These are phyloP conservation scores for Vanilla planifolia DNA, from an alignment of 106 monocot genomes.

Conservation along the genomic window DNA sequence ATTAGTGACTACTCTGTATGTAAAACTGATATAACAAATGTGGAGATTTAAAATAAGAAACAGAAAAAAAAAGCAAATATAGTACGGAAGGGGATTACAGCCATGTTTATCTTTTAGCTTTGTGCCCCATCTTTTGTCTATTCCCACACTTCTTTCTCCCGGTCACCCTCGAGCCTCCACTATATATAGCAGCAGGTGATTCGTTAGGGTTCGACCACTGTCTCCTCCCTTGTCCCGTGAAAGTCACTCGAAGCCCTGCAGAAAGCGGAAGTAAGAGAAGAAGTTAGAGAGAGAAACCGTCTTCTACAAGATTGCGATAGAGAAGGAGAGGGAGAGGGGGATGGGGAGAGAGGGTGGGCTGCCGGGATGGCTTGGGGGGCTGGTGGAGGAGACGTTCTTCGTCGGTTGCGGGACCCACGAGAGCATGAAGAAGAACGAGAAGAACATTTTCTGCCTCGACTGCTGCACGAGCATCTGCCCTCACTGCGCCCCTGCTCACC, in stretches of 20 bases:
- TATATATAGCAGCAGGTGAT: conserved; percentile 12
- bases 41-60: too few species aligned
- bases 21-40: too few species aligned
- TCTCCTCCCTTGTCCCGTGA: not conserved
- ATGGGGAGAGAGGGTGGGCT: conserved; percentile 5
- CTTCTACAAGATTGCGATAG: too few species aligned
- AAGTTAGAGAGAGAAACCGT: conserved; percentile 5
- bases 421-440: conserved; percentile 60
- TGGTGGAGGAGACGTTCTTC: conserved; percentile 56
- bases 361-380: conserved; percentile 48
- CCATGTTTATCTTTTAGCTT: too few species aligned
- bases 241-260: not conserved
- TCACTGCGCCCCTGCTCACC: conserved; percentile 46
- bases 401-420: conserved; percentile 34
- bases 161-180: not conserved
- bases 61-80: too few species aligned
- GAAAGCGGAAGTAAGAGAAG: conserved; percentile 2
- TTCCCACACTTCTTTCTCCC: not conserved
- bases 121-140: not conserved
- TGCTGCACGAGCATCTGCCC: conserved; percentile 64
- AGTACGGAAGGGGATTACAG: too few species aligned
- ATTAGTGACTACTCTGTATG: too few species aligned
- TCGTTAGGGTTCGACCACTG: conserved; percentile 3
- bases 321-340: conserved; percentile 10
- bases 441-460: conserved; percentile 68